Conservation (phyloP, 2,329 filamentous ascomycete genomes). For the Nannizzia gypsea region DNA sequence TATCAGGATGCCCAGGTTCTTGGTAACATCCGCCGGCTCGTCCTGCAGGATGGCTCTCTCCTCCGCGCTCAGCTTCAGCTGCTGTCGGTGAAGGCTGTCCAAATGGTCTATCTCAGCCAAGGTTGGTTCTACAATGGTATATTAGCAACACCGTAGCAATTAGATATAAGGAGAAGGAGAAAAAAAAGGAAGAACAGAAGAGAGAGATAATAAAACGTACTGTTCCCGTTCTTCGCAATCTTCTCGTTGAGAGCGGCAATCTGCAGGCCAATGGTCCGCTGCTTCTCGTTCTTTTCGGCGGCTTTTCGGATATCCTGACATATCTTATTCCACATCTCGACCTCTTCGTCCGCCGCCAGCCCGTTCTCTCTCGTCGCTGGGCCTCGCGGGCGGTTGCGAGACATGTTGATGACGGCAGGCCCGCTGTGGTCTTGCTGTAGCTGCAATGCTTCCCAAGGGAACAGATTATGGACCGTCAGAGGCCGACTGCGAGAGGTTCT, state of each 20-base stretch:
- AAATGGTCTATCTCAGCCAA: conserved; percentile 34
- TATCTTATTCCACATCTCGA: conserved; percentile 36
- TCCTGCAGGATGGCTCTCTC: conserved; percentile 38
- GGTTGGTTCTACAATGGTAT: conserved; percentile 23
- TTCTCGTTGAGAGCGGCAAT: conserved; percentile 34
- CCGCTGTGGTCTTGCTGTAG: conserved; percentile 7
- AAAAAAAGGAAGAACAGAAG: not conserved
- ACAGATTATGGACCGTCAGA: not conserved
- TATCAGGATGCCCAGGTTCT: conserved; percentile 38
- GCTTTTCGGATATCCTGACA: conserved; percentile 33
- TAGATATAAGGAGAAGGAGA: not conserved
- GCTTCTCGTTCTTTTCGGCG: conserved; percentile 35
- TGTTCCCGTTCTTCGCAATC: conserved; percentile 31
- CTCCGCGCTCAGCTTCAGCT: conserved; percentile 37
- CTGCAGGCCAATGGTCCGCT: conserved; percentile 29
- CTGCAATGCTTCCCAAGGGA: conserved; percentile 20
- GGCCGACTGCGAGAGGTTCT: conserved; percentile 8
- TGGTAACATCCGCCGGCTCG: conserved; percentile 41
- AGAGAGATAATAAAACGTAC: conserved; percentile 23
- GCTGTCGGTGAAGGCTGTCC: conserved; percentile 36
- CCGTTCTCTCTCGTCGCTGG: conserved; percentile 32
- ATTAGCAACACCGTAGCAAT: not conserved
- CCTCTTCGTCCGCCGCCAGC: conserved; percentile 34
- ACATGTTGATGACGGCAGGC: conserved; percentile 22
- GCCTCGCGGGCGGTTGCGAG: conserved; percentile 32